Conservation (phyloP, 1,139 yeast genomes). For the Casaregolazyma lundiana region DNA sequence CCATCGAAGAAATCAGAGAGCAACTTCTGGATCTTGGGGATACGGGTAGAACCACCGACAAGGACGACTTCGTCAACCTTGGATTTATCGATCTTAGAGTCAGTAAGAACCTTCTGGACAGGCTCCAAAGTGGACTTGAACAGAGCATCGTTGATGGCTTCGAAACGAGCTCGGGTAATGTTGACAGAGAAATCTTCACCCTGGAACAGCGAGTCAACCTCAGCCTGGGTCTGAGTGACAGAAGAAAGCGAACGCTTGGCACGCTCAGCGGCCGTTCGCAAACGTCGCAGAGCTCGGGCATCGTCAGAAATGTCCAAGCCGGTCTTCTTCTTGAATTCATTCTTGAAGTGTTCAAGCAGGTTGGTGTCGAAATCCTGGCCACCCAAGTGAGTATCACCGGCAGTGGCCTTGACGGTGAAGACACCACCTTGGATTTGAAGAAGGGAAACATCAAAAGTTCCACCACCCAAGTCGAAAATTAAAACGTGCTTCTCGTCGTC, state of each 20-base stretch:
- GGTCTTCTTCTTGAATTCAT: constrained; percentile 82
- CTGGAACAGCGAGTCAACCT: constrained; percentile 74
- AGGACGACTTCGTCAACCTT: constrained; percentile 80
- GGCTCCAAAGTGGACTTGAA: constrained; percentile 85
- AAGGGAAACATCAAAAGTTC: constrained; percentile 95
- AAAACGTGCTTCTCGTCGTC: constrained; percentile 78
- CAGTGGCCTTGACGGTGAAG: constrained; percentile 94
- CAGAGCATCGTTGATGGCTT: constrained; percentile 76
- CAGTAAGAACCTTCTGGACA: constrained; percentile 81
- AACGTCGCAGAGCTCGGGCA: constrained; percentile 82
- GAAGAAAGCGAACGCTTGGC: constrained; percentile 88
- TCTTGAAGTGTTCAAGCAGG: constrained; percentile 71
- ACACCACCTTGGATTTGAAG: constrained; percentile 93
- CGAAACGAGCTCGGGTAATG: constrained; percentile 88
- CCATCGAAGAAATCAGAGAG: constrained; percentile 86
- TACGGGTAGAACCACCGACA: constrained; percentile 93
- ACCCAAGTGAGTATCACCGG: constrained; percentile 98
- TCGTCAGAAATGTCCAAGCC: constrained; percentile 68
- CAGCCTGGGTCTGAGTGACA: constrained; percentile 80
- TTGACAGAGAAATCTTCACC: constrained; percentile 80
- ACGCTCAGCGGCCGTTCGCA: constrained; percentile 89
- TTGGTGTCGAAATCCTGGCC: constrained; percentile 92
- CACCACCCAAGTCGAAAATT: constrained; percentile 96
- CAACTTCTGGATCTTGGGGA: constrained; percentile 87
- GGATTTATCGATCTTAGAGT: constrained; percentile 71